Evolutionary conservation across 257 asterid genomes (phyloP), one percentile per base, ranked within the genome.

Genomic region (Capsicum rhomboideum): DNA sequence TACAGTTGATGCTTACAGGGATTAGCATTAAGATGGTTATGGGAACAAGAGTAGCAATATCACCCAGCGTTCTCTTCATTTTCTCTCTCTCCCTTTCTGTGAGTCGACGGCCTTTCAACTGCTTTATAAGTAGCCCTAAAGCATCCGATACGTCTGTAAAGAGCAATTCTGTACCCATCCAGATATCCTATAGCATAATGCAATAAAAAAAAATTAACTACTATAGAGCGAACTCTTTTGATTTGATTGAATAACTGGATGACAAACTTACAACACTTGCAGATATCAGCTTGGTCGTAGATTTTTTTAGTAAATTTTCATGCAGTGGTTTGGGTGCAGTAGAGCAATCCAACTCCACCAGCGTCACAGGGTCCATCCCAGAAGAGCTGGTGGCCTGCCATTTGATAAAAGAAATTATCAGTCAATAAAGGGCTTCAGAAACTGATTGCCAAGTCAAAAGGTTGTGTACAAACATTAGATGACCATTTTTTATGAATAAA

Each of bases 81-180:
- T 94, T 94, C 88, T 75, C 86, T 83, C 85, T 82, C 93, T 93
- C 92, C 90, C 97, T 89, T 53, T 87, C 82, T 1, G 98, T 94
- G 71, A 87, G 82, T 86, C 75, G 85, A 77, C 79, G 88, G 87
- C 96, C 94, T 37, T 85, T 85, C 37, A 91, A 67, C 82, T 78
- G 89, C 91, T 93, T 91, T 86, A 55, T 54, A 14, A 89, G 64
- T 52, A 92, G 87, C 85, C 87, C 83, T 79, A 86, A 46, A 21
- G 90, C 84, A 31, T 90, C 89, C 12, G 87, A 72, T 28, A 91
- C 83, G 86, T 94, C 98, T 20, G 91, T 85, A 29, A 86, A 90
- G 71, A 94, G 93, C 84, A 93, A 84, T 80, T 87, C 93, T 54
- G 97, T 92, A 10, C 98, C 98, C 92, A 93, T 93, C 97, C 93